Evolutionary conservation across 352 stramenopile genomes (phyloP).

Genomic region (Phytophthora podocarpi): DNA sequence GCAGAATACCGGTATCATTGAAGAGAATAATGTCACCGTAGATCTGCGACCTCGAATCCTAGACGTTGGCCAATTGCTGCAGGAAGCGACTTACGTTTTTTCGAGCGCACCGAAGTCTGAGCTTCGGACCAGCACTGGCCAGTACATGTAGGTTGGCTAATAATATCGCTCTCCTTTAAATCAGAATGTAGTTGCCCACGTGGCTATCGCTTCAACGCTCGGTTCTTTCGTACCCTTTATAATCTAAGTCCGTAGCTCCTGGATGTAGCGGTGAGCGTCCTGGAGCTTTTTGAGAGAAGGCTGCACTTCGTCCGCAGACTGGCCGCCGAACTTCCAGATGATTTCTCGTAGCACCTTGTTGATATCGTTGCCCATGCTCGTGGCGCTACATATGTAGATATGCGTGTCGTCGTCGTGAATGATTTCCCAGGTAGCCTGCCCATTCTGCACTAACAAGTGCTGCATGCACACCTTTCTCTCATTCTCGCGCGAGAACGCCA

Average conservation of each 20-base stretch:
- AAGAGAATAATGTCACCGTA: too few relatives aligned
- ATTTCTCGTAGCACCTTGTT: slow-evolving; percentile 91
- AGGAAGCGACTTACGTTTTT: too few relatives aligned
- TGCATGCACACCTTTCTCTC: slow-evolving; percentile 98
- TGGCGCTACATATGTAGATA: slow-evolving; percentile 98
- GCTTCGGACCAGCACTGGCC: too few relatives aligned
- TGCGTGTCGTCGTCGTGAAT: slow-evolving; percentile 71
- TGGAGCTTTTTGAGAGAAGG: slow-evolving; percentile 91
- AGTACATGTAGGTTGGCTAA: slow-evolving; percentile 7
- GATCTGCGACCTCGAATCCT: too few relatives aligned
- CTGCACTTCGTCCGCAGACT: slow-evolving; percentile 63
- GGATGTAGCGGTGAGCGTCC: slow-evolving; percentile 91
- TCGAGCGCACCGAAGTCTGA: too few relatives aligned
- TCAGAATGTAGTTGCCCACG: not conserved
- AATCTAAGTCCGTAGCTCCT: slow-evolving; percentile 94
- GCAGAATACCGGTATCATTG: too few relatives aligned
- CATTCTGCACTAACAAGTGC: slow-evolving; percentile 90
- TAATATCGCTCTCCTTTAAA: slow-evolving; percentile 6
- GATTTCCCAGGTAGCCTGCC: slow-evolving; percentile 63
- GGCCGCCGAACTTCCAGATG: slow-evolving; percentile 66
- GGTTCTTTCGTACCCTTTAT: slow-evolving; percentile 1
- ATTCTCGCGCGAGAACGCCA: slow-evolving; percentile 96
- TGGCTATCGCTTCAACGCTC: slow-evolving; percentile 1
- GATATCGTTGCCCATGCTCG: slow-evolving; percentile 97
- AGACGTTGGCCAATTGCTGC: too few relatives aligned